Percentiles rank a stretch among this genome's conserved stretches.
These are phyloP conservation scores for Pichia insulana DNA, from an alignment of 805 yeast species.

Conservation along the genomic window DNA sequence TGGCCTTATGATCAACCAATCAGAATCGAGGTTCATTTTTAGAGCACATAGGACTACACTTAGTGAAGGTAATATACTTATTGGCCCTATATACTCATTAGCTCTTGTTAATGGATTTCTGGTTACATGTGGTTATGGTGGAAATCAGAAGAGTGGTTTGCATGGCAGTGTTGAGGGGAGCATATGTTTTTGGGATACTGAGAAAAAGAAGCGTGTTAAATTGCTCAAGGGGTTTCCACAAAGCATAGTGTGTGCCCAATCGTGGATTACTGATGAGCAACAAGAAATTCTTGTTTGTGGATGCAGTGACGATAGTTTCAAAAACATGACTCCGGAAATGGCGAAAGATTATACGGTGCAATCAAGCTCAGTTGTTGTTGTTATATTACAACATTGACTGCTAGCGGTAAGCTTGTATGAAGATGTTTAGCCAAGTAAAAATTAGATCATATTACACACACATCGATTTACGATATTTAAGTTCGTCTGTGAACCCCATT, in stretches of 20 bases:
- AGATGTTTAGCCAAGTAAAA: no score
- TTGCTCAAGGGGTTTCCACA: constrained; percentile 17
- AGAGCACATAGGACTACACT: constrained; percentile 57
- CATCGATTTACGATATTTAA: no score
- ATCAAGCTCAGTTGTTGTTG: not conserved
- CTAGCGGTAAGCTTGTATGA: no score
- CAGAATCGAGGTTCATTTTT: constrained; percentile 55
- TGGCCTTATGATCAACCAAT: constrained; percentile 1
- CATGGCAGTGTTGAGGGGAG: constrained; percentile 18
- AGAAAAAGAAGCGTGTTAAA: constrained; percentile 22
- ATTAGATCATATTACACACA: no score
- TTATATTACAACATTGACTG: not conserved
- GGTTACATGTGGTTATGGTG: constrained; percentile 21
- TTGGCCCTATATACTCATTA: constrained; percentile 19
- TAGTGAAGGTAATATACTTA: constrained; percentile 17
- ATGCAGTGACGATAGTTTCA: constrained; percentile 34
- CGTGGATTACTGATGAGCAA: constrained; percentile 7
- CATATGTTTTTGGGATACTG: constrained; percentile 27
- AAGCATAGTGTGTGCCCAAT: constrained; percentile 12
- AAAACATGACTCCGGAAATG: constrained; percentile 18
- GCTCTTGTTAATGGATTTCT: constrained; percentile 11
- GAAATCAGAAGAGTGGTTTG: not conserved
- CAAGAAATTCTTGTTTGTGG: constrained; percentile 1
- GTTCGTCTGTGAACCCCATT: no score
- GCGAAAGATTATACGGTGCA: not conserved